Percentiles rank a stretch among this genome's conserved stretches.
Evolutionary conservation across 2,329 filamentous ascomycete genomes (phyloP).

Genomic region (Talaromyces sp.): DNA sequence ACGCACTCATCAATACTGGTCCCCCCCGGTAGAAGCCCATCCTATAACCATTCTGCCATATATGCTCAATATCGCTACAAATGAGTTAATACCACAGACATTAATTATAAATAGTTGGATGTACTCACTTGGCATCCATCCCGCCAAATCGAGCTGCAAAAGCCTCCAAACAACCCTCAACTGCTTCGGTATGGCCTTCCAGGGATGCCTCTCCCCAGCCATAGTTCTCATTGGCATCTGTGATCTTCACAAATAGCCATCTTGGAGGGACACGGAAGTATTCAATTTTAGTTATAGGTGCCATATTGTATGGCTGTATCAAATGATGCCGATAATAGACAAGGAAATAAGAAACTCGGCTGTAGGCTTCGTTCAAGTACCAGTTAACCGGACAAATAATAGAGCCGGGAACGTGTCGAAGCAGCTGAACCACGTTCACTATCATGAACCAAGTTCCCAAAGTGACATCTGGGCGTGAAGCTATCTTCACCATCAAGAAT

Average conservation of each 20-base stretch:
- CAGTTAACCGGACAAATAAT: background rate
- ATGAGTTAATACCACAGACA: background rate
- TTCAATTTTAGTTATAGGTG: constrained; percentile 48
- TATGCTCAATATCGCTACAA: constrained; percentile 69
- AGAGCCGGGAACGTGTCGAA: background rate
- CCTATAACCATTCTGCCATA: constrained; percentile 73
- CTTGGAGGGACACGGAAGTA: constrained; percentile 74
- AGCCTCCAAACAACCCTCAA: constrained; percentile 70
- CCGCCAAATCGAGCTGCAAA: constrained; percentile 61
- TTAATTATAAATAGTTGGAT: background rate
- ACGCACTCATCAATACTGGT: constrained; percentile 74
- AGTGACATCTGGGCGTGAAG: background rate
- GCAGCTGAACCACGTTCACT: background rate
- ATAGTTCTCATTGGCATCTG: constrained; percentile 60
- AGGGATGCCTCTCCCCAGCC: constrained; percentile 77
- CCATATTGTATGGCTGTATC: background rate
- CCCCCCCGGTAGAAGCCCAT: constrained; percentile 73
- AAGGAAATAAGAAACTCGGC: background rate
- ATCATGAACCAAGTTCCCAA: background rate
- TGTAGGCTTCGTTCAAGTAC: background rate
- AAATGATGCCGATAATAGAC: background rate
- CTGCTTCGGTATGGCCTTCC: constrained; percentile 69
- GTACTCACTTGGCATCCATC: constrained; percentile 64
- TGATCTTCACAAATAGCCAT: constrained; percentile 76
- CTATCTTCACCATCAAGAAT: background rate